Evolutionary conservation across 495 filamentous ascomycete genomes (phyloP), one percentile per base, ranked within the genome.

Genomic region (Trichocladium uniseriatum): DNA sequence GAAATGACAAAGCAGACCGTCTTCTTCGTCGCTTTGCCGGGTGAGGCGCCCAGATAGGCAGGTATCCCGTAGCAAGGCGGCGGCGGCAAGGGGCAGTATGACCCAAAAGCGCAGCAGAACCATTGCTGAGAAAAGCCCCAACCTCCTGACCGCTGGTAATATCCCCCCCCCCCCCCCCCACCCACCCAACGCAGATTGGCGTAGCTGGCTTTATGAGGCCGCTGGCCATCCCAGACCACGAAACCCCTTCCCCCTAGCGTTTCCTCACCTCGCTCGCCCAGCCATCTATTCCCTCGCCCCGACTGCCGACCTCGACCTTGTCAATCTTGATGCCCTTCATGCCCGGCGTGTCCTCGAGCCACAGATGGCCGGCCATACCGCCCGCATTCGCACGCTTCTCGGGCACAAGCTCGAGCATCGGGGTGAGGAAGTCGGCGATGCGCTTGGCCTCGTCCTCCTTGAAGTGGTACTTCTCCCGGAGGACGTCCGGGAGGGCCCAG

Each of bases 381-480:
- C 94, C 92, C 11, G 94, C 94, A 63, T 97, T 97, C 13, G 94
- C 94, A 28, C 92, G 73, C 60, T 85, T 81, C 56, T 87, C 86
- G 0, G 94, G 94, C 38, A 84, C 65, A 11, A 99, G 69, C 59
- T 94, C 89, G 24, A 99, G 72, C 94, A 99, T 94, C 2, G 92
- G 92, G 2, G 83, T 72, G 20, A 99, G 68, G 69, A 99, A 94
- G 28, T 91, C 88, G 32, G 82, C 77, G 48, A 95, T 89, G 53
- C 78, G 77, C 66, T 79, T 82, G 21, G 78, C 75, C 43, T 97
- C 86, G 32, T 89, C 80, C 34, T 81, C 75, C 38, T 75, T 78
- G 59, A 94, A 97, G 65, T 97, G 94, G 58, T 99, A 99, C 60
- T 99, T 99, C 66, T 99, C 92, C 45, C 82, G 79, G 9, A 99